These are phyloP conservation scores for Ashbya aceris DNA, from an alignment of 1,139 yeast species.

Conservation along the genomic window DNA sequence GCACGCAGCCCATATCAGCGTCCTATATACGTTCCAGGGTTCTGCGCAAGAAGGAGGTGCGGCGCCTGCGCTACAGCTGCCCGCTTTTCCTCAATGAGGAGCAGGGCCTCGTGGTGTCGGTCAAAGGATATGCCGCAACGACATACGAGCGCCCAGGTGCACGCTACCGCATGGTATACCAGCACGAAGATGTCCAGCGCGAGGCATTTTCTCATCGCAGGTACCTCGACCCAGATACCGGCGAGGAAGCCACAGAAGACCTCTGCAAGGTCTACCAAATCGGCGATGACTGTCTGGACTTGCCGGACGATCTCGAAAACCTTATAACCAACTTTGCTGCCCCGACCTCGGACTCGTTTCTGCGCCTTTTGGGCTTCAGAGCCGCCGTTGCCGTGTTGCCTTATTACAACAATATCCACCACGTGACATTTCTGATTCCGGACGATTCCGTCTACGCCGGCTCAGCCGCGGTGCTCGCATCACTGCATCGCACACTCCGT, in stretches of 20 bases:
- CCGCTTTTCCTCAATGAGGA: slow-evolving; percentile 43
- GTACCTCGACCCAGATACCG: slow-evolving; percentile 35
- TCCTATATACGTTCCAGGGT: slow-evolving; percentile 43
- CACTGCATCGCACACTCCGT: slow-evolving; percentile 54
- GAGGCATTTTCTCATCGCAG: slow-evolving; percentile 46
- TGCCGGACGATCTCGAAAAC: slow-evolving; percentile 30
- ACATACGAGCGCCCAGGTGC: slow-evolving; percentile 42
- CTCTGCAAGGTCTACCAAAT: slow-evolving; percentile 34
- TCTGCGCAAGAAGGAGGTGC: slow-evolving; percentile 48
- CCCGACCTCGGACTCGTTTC: slow-evolving; percentile 31
- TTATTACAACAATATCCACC: slow-evolving; percentile 44
- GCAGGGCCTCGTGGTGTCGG: slow-evolving; percentile 43
- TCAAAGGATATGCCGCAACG: slow-evolving; percentile 63
- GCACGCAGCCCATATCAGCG: slow-evolving; percentile 37
- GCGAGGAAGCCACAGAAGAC: slow-evolving; percentile 34
- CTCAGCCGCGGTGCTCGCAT: slow-evolving; percentile 57
- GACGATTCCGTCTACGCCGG: slow-evolving; percentile 48
- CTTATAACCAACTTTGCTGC: slow-evolving; percentile 32
- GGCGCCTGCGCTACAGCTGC: slow-evolving; percentile 54
- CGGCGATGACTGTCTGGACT: slow-evolving; percentile 38
- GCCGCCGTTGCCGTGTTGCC: slow-evolving; percentile 34
- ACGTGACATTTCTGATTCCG: slow-evolving; percentile 55
- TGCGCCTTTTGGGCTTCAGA: slow-evolving; percentile 63
- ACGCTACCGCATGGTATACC: slow-evolving; percentile 40
- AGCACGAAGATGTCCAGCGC: slow-evolving; percentile 41